Evolutionary conservation across 495 filamentous ascomycete species (phyloP), one percentile per base, ranked within the genome.

Genomic region (Podospora sp.): DNA sequence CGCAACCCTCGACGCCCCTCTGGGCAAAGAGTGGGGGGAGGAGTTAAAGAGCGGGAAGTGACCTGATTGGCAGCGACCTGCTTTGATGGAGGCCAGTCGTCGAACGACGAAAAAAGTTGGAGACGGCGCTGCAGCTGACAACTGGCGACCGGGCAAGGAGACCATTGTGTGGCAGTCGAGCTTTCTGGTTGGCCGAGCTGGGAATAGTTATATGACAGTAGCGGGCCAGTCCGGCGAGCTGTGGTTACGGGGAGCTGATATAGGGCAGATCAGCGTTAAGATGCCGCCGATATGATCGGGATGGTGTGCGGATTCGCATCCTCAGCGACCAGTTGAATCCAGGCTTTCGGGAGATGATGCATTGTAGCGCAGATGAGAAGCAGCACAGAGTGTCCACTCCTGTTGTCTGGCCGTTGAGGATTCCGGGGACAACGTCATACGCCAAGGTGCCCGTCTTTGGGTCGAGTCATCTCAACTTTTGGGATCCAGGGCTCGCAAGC

Each of bases 1-100:
- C 50, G 65, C 63, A 71, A 71, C 71, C n/a, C 66, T 69, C 58
- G 26, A 56, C 55, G 62, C 64, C 69, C 60, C 57, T 69, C 67
- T 65, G 66, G 69, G 65, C 35, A 11, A 66, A 67, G 66, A 58
- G 50, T 62, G 63, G 50, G 40, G 57, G 62, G 57, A 18, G 18
- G 29, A 24, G 12, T 51, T 24, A 21, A 26, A 12, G 25, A 53
- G 58, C 56, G 69, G 50, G 58, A 69, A 66, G 55, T 22, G 60
- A 58, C 29, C 49, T 66, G 69, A 62, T 68, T 66, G 58, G 64
- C 46, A 58, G 25, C 55, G 26, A 35, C 21, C 29, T n/a, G 35
- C 35, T 25, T 51, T 36, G 29, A 29, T 24, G 60, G 67, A 29
- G 62, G 35, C 11, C 33, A 62, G 58, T 60, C 56, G 57, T 59